phyloP scores from a whole-genome alignment of 2,329 filamentous ascomycete genomes.

The Ascochyta clinopodiicola region DNA sequence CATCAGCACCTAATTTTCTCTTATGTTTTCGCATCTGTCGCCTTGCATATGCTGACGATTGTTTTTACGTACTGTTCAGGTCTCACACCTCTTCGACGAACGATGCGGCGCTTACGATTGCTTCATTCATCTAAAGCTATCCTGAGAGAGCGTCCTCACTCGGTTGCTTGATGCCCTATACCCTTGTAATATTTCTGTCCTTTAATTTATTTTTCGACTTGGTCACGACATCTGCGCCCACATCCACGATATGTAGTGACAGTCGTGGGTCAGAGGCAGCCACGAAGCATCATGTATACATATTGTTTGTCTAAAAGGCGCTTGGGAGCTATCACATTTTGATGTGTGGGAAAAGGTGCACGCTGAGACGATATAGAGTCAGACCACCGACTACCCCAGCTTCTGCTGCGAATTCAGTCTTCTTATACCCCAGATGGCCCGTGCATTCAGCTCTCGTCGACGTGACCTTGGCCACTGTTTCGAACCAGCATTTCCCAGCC shows the following conservation, averaged over 20 bases:
- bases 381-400: constrained; percentile 3
- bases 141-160: constrained; percentile 36
- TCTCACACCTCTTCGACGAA: constrained; percentile 45
- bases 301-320: constrained; percentile 5
- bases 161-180: constrained; percentile 36
- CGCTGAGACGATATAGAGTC: neutral
- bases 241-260: neutral
- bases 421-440: neutral
- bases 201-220: neutral
- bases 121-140: constrained; percentile 44
- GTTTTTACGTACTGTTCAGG: constrained; percentile 32
- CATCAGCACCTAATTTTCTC: constrained; percentile 23
- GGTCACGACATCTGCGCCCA: neutral
- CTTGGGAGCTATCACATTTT: neutral
- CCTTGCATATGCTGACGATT: constrained; percentile 38
- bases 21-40: constrained; percentile 11
- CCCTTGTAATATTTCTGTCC: constrained; percentile 27
- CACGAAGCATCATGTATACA: constrained; percentile 16
- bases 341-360: neutral
- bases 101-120: constrained; percentile 43
- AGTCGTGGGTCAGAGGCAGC: neutral
- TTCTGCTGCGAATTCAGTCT: neutral
- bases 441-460: constrained; percentile 6
- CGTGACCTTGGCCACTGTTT: neutral
- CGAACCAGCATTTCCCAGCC: no score